These are phyloP conservation scores for Heliamphora pulchella DNA, from an alignment of 179 eudicot species.

Conservation along the genomic window DNA sequence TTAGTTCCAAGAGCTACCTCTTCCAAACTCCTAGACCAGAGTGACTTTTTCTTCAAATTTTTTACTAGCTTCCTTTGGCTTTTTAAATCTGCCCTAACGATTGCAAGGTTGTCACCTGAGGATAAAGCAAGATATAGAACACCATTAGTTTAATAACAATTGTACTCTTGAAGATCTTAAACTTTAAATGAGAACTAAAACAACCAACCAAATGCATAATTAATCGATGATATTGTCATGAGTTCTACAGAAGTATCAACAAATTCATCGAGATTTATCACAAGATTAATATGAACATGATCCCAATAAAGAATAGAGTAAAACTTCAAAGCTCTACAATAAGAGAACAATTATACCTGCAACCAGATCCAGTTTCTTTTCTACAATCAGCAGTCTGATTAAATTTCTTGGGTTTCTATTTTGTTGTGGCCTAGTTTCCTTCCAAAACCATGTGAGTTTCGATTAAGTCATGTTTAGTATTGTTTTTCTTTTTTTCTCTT, in stretches of 20 bases:
- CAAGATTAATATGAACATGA: too few species aligned
- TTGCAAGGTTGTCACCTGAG: conserved; percentile 56
- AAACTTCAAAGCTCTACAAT: too few species aligned
- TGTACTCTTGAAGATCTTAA: background rate
- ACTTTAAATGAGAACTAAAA: background rate
- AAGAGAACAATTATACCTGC: too few species aligned
- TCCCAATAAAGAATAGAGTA: too few species aligned
- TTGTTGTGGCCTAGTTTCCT: too few species aligned
- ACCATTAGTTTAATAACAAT: background rate
- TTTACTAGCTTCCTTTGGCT: conserved; percentile 70
- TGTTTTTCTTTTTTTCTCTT: too few species aligned
- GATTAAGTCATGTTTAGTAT: too few species aligned
- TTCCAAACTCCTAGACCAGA: conserved; percentile 91
- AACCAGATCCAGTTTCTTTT: too few species aligned
- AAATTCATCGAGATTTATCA: too few species aligned
- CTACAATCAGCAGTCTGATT: too few species aligned
- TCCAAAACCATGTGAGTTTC: too few species aligned
- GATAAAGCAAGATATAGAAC: conserved; percentile 1
- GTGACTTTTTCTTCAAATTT: conserved; percentile 74
- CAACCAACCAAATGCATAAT: background rate
- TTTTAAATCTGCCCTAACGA: conserved; percentile 58
- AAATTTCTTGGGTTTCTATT: too few species aligned
- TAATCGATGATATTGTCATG: background rate
- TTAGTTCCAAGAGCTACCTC: conserved; percentile 47
- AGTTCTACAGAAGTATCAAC: background rate